These are phyloP conservation scores for Sclerotinia sclerotiorum DNA, from an alignment of 2,329 filamentous ascomycete species.

Conservation along the genomic window DNA sequence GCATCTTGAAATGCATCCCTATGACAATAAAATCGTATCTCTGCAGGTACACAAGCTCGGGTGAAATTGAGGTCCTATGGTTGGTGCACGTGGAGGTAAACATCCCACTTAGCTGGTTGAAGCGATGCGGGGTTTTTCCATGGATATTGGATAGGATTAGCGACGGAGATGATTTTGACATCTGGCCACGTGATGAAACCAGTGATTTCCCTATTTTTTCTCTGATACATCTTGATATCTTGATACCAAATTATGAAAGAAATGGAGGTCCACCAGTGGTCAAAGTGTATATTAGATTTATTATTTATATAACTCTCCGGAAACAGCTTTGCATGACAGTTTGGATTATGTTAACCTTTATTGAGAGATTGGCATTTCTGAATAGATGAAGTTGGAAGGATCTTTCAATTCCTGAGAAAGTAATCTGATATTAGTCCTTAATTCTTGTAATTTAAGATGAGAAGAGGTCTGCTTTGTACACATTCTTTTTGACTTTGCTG, in stretches of 20 bases:
- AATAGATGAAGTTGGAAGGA: too few species aligned
- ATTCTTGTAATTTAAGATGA: too few species aligned
- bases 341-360: too few species aligned
- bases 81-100: constrained; percentile 18
- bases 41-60: constrained; percentile 1
- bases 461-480: not conserved
- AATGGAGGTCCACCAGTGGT: too few species aligned
- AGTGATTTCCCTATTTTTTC: too few species aligned
- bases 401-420: too few species aligned
- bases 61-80: constrained; percentile 21
- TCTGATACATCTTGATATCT: too few species aligned
- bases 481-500: not conserved
- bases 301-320: too few species aligned
- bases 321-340: too few species aligned
- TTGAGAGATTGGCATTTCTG: too few species aligned
- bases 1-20: not conserved
- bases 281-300: not conserved
- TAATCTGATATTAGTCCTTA: too few species aligned
- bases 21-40: not conserved
- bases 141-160: not conserved
- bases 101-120: not conserved
- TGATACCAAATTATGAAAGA: too few species aligned
- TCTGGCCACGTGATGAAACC: not conserved
- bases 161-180: not conserved
- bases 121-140: constrained; percentile 14